A percentile compares a stretch with the other conserved stretches of the same genome.
Evolutionary conservation across 2,329 filamentous ascomycete species (phyloP).

Genomic region (Exophiala phaeomuriformis): DNA sequence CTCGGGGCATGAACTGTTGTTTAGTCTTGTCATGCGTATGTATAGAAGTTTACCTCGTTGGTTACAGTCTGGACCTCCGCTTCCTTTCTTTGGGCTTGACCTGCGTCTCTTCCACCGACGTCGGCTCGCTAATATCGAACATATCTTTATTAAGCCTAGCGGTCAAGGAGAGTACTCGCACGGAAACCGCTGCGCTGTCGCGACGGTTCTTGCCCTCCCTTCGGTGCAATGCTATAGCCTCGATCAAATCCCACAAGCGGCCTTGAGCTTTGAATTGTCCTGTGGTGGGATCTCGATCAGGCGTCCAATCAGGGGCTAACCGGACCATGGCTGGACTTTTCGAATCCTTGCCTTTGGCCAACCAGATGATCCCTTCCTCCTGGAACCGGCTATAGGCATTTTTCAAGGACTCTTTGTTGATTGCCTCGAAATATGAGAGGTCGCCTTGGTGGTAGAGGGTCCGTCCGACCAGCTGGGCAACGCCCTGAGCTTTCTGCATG

Average conservation of each 20-base stretch:
- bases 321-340: conserved; percentile 45
- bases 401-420: conserved; percentile 41
- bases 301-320: conserved; percentile 68
- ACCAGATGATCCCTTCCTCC: conserved; percentile 79
- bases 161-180: conserved; percentile 68
- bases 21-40: not conserved
- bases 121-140: conserved; percentile 47
- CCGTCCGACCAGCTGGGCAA: conserved; percentile 81
- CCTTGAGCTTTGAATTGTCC: conserved; percentile 62
- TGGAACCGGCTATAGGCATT: conserved; percentile 85
- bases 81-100: conserved; percentile 6
- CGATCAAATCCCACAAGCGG: conserved; percentile 83
- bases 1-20: no score
- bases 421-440: conserved; percentile 62
- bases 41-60: not conserved
- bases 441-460: conserved; percentile 97
- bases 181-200: conserved; percentile 85
- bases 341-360: conserved; percentile 58
- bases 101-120: conserved; percentile 1
- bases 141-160: conserved; percentile 65
- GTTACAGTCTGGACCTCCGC: conserved; percentile 13
- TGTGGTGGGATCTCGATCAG: conserved; percentile 55
- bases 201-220: conserved; percentile 91
- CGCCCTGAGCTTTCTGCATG: conserved; percentile 67
- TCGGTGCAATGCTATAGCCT: conserved; percentile 72